These are phyloP conservation scores for Venturia carpophila DNA, from an alignment of 2,329 filamentous ascomycete species.

Conservation along the genomic window DNA sequence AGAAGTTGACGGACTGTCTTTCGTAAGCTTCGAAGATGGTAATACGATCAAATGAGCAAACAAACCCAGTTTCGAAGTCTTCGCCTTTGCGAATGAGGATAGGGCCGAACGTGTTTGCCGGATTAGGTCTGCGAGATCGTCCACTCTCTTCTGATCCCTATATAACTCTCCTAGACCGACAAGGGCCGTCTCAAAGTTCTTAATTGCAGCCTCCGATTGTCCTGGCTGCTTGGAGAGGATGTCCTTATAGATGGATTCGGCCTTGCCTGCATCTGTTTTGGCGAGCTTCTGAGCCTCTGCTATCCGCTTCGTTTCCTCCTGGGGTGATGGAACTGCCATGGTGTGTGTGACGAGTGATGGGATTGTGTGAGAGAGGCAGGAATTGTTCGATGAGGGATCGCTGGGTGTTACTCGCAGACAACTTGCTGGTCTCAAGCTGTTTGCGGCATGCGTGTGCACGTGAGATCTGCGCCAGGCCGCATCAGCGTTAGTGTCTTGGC, in stretches of 20 bases:
- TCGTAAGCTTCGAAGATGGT: constrained; percentile 3
- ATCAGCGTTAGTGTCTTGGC: not conserved
- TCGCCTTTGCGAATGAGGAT: constrained; percentile 96
- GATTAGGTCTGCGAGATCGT: constrained; percentile 83
- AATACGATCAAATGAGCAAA: not conserved
- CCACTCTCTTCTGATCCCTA: constrained; percentile 71
- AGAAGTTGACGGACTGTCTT: constrained; percentile 82
- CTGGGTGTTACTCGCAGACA: not conserved
- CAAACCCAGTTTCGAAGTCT: constrained; percentile 92
- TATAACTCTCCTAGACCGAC: constrained; percentile 88
- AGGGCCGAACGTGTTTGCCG: constrained; percentile 84
- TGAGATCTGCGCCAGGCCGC: not conserved
- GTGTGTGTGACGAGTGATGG: not conserved
- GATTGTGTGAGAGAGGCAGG: not conserved
- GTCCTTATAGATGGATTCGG: constrained; percentile 81
- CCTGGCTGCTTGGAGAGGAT: constrained; percentile 80
- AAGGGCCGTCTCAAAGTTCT: constrained; percentile 85
- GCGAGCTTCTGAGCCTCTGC: constrained; percentile 80
- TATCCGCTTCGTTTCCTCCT: constrained; percentile 57
- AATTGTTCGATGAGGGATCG: not conserved
- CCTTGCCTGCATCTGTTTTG: constrained; percentile 73
- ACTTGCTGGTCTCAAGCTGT: too few species aligned
- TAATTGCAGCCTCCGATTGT: constrained; percentile 74
- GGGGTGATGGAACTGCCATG: constrained; percentile 15
- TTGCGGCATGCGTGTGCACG: not conserved